phyloP scores from a whole-genome alignment of 2,329 filamentous ascomycete genomes.

The Sarocladium brachiariae region DNA sequence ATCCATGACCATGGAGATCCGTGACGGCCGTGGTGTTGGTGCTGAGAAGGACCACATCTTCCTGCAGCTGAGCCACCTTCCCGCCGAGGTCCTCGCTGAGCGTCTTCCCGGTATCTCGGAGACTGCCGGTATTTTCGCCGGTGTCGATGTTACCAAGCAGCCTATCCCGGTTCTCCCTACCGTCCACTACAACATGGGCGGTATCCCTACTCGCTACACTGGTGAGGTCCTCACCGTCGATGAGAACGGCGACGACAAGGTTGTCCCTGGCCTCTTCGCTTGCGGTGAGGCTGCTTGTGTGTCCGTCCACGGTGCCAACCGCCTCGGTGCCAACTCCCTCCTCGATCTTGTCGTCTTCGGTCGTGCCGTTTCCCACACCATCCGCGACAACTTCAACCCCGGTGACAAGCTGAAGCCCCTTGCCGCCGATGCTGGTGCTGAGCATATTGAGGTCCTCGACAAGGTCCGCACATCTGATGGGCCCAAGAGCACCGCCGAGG shows the following conservation, averaged over 20 bases:
- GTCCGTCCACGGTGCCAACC: conserved; percentile 96
- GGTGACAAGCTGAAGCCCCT: conserved; percentile 74
- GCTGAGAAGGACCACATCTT: conserved; percentile 98
- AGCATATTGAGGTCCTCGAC: conserved; percentile 82
- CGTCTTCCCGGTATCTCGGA: conserved; percentile 98
- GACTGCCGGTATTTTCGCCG: conserved; percentile 93
- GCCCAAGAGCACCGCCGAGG: conserved; percentile 79
- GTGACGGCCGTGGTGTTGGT: conserved; percentile 93
- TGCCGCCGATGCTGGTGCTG: conserved; percentile 77
- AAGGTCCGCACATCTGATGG: conserved; percentile 77
- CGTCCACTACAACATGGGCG: conserved; percentile 99
- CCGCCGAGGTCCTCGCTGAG: conserved; percentile 85
- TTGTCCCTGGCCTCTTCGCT: conserved; percentile 91
- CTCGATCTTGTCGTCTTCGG: conserved; percentile 97
- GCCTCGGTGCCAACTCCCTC: conserved; percentile 95
- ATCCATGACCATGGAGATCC: conserved; percentile 98
- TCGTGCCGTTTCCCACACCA: conserved; percentile 93
- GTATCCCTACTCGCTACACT: conserved; percentile 95
- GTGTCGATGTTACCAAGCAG: conserved; percentile 95
- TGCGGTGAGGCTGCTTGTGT: conserved; percentile 97
- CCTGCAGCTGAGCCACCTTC: conserved; percentile 94
- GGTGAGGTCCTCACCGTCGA: conserved; percentile 92
- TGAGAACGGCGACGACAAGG: conserved; percentile 78
- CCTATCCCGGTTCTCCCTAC: conserved; percentile 94
- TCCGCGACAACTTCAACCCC: conserved; percentile 87